Evolutionary conservation across 306 rosid genomes (phyloP), one percentile per base, ranked within the genome.

Genomic region (Prunus campanulata): DNA sequence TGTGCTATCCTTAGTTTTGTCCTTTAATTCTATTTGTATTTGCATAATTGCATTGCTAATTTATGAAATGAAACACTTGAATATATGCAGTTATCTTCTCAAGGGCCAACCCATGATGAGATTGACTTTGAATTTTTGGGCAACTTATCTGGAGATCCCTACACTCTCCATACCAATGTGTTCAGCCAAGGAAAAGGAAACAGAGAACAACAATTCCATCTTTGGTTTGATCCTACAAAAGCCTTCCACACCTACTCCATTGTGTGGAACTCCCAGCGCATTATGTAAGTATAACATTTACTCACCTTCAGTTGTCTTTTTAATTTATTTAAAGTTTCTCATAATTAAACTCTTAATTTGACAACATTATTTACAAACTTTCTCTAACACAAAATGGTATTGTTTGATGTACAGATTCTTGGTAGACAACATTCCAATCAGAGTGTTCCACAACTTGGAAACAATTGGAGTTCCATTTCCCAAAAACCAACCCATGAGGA

Each of bases 1-100:
- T 29, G 30, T 3, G 30, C 30, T 29, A 29, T 29, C 30, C 30
- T 29, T 29, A 29, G 30, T 29, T 29, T 29, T 29, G 30, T 29
- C 30, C 30, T 29, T 29, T 2, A 29, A 29, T 29, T 29, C 4
- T 27, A 61, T 6, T 61, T 5, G 12, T 13, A 6, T 9, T 3
- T 29, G 8, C 29, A 5, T n/a, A 6, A 5, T 11, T 59, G 2
- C 25, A 8, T 29, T 44, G 2, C 68, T 59, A 54, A 64, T n/a
- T 3, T 39, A 9, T 0, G 22, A 27, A 2, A 39, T 57, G 42
- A 13, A 42, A 27, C 44, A 39, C 9, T n/a, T 32, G 51, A 13
- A 15, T 25, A 8, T 22, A 0, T 75, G 80, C 86, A 91, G 98
- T 74, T 94, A 59, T 91, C 98, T 49, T 93, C 98, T 42, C 75